A percentile compares a stretch with the other conserved stretches of the same genome.
Conservation (phyloP, 2,329 filamentous ascomycete species). For the Mycosphaerelloides madeirae region DNA sequence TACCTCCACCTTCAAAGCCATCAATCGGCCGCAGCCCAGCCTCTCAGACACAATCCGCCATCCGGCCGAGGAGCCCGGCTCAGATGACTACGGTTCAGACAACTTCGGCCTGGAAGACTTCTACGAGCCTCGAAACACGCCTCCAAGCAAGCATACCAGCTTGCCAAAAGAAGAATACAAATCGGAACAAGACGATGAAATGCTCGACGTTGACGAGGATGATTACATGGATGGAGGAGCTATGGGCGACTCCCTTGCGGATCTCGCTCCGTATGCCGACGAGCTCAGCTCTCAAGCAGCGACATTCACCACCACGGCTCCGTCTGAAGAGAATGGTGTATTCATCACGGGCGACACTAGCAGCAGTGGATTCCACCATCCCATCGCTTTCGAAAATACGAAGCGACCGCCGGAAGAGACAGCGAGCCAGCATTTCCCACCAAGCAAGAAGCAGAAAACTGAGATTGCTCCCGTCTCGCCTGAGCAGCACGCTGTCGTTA, state of each 20-base stretch:
- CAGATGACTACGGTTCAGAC: constrained; percentile 20
- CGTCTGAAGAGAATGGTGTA: not conserved
- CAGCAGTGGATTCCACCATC: not conserved
- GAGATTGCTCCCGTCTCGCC: not conserved
- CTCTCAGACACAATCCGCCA: not conserved
- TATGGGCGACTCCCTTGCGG: not conserved
- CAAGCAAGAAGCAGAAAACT: constrained; percentile 7
- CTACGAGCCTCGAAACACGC: not conserved
- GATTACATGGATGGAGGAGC: not conserved
- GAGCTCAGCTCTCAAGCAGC: not conserved
- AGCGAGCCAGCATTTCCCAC: constrained; percentile 2
- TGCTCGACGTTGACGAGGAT: constrained; percentile 16
- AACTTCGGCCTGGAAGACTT: constrained; percentile 14
- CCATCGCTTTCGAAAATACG: not conserved
- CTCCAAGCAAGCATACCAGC: constrained; percentile 6
- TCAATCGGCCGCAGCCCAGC: too few relatives aligned
- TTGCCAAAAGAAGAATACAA: not conserved
- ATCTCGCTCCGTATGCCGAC: constrained; percentile 3
- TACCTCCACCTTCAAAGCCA: not conserved
- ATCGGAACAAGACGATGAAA: constrained; percentile 12
- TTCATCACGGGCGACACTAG: constrained; percentile 12
- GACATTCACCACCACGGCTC: not conserved
- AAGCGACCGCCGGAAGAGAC: constrained; percentile 1
- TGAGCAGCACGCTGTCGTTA: not conserved
- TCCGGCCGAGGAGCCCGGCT: constrained; percentile 3